These are phyloP conservation scores for Talaromyces piceae DNA, from an alignment of 2,329 filamentous ascomycete genomes.

Conservation along the genomic window DNA sequence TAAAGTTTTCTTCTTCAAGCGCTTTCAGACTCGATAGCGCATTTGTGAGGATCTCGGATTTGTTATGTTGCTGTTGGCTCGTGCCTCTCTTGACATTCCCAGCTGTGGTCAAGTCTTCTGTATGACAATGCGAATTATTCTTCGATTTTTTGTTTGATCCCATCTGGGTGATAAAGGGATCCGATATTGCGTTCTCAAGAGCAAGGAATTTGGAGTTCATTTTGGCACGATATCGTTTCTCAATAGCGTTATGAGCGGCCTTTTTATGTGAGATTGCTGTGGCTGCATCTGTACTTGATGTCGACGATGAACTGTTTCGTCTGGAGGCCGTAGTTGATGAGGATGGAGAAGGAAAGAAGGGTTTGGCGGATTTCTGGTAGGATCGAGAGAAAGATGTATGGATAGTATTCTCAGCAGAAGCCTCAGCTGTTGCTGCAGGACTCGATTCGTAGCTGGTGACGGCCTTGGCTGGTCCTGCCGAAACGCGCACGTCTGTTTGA, in stretches of 20 bases:
- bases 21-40: neutral
- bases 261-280: neutral
- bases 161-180: neutral
- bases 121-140: neutral
- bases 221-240: neutral
- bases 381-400: no score
- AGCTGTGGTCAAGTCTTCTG: neutral
- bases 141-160: neutral
- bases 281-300: neutral
- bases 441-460: no score
- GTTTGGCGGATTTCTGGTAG: neutral
- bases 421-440: no score
- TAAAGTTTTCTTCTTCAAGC: neutral
- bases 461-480: no score
- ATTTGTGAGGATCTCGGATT: neutral
- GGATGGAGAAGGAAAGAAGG: neutral
- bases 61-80: neutral
- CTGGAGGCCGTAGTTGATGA: neutral
- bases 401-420: no score
- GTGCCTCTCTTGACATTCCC: neutral
- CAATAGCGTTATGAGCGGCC: neutral
- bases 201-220: neutral
- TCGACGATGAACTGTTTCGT: neutral
- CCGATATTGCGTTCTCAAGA: neutral
- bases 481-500: no score